Base-by-base conservation (phyloP, 306 rosid genomes). In the Quillaja saponaria region DNA sequence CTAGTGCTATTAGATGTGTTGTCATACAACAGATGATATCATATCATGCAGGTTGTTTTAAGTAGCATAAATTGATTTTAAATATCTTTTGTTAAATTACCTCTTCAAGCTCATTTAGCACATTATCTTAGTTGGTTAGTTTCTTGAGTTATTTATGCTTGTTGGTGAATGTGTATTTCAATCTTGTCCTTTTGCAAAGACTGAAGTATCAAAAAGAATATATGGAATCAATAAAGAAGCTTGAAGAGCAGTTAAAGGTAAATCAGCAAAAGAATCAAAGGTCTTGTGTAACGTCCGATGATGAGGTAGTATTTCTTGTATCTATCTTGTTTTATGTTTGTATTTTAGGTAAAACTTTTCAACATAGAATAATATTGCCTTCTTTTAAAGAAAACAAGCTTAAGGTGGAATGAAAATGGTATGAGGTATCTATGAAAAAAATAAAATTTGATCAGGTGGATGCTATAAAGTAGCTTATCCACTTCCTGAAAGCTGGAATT, bases 201-300 rank as follows among this genome's bases (percentile, higher is more conserved):
- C 48, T 78, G 71, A 86, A 88, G 69, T 92, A 88, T 68, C 90
- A 92, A 76, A 86, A 73, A 71, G 95, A 92, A 69, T 92, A 88
- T 57, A 84, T 75, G 83, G 98, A 88, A 46, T 86, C 96, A 37
- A 81, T 88, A 61, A 92, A 80, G 82, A 92, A 88, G 88, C 90
- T 88, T 38, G 96, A 92, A 79, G 90, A 84, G 72, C 90, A n/a
- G n/a, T n/a, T n/a, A n/a, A n/a, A n/a, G n/a, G n/a, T n/a, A n/a
- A n/a, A n/a, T n/a, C n/a, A n/a, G n/a, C n/a, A 62, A 50, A 87
- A 76, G 74, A 63, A 69, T 48, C 90, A 87, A 75, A 77, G 63
- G 41, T 57, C 71, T 54, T 55, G 55, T 65, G 46, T 70, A 48
- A 72, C 67, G 49, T 68, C 85, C 15, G 71, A 38, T 39, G 59